phyloP scores from a whole-genome alignment of 139 green algal genomes.

The Chlorella sp. region DNA sequence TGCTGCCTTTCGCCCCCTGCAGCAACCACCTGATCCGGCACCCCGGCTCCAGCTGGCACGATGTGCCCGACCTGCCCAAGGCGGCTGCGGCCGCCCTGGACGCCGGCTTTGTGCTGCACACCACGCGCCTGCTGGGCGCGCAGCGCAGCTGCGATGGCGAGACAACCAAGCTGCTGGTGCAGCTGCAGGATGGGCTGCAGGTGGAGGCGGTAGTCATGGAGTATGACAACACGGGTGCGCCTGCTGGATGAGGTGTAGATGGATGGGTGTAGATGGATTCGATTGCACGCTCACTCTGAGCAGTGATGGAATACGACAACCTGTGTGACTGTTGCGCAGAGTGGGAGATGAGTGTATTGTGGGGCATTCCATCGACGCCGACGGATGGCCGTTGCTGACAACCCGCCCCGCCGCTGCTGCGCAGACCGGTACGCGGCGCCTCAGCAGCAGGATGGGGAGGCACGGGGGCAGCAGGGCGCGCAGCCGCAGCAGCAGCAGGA shows the following conservation, averaged over 20 bases:
- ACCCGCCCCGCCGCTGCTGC: no score
- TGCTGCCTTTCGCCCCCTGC: background rate
- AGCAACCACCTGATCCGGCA: constrained; percentile 73
- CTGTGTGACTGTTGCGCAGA: background rate
- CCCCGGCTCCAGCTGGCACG: constrained; percentile 57
- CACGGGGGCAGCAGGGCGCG: background rate
- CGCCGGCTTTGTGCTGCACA: constrained; percentile 64
- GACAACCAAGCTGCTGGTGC: constrained; percentile 90
- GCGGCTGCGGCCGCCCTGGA: constrained; percentile 63
- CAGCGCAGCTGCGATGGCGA: constrained; percentile 68
- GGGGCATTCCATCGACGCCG: no score
- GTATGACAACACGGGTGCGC: constrained; percentile 77
- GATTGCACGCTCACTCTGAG: no score
- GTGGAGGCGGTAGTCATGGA: constrained; percentile 93
- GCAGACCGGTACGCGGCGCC: constrained; percentile 10
- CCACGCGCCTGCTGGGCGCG: constrained; percentile 57
- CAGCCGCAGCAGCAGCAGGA: background rate
- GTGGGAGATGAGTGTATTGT: background rate
- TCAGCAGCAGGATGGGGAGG: constrained; percentile 2
- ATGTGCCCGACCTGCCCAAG: constrained; percentile 81
- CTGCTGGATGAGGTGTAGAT: background rate
- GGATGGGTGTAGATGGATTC: no score
- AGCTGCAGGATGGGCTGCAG: constrained; percentile 92
- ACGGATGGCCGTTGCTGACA: no score
- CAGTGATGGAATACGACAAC: no score